phyloP scores from a whole-genome alignment of 179 eudicot species.

The Camellia oleifera region DNA sequence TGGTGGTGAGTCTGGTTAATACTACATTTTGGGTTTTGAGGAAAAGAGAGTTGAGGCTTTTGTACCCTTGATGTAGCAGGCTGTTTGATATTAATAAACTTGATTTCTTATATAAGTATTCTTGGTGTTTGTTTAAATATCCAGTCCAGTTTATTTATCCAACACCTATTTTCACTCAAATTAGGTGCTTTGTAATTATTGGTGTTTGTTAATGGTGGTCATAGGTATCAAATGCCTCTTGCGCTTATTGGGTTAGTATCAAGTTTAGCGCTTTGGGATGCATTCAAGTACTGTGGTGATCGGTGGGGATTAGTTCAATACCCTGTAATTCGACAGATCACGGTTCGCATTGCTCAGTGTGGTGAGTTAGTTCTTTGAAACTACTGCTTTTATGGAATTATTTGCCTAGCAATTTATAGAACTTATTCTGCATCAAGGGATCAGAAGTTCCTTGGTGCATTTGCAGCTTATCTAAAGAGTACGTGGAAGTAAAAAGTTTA shows the following conservation, averaged over 20 bases:
- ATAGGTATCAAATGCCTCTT: constrained; percentile 86
- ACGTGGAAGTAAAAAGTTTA: background rate
- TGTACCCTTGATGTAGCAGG: background rate
- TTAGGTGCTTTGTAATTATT: background rate
- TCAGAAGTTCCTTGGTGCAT: background rate
- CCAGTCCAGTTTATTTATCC: background rate
- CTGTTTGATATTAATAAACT: background rate
- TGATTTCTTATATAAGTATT: background rate
- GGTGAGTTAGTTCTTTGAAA: constrained; percentile 48
- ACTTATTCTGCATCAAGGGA: background rate
- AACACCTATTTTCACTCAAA: background rate
- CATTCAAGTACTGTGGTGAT: constrained; percentile 51
- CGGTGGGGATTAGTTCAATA: constrained; percentile 57
- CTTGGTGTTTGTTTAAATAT: background rate
- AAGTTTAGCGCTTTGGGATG: constrained; percentile 81
- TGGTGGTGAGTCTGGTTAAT: background rate
- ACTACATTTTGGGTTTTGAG: background rate
- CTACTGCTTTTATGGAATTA: background rate
- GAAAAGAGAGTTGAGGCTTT: background rate
- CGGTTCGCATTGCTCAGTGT: constrained; percentile 59
- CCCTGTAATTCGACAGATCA: constrained; percentile 47
- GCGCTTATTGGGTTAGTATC: constrained; percentile 78
- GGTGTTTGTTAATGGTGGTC: constrained; percentile 2
- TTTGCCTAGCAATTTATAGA: background rate
- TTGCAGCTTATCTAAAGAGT: background rate